Evolutionary conservation across 176 grass and related monocot genomes (phyloP).

Genomic region (Phragmites australis): DNA sequence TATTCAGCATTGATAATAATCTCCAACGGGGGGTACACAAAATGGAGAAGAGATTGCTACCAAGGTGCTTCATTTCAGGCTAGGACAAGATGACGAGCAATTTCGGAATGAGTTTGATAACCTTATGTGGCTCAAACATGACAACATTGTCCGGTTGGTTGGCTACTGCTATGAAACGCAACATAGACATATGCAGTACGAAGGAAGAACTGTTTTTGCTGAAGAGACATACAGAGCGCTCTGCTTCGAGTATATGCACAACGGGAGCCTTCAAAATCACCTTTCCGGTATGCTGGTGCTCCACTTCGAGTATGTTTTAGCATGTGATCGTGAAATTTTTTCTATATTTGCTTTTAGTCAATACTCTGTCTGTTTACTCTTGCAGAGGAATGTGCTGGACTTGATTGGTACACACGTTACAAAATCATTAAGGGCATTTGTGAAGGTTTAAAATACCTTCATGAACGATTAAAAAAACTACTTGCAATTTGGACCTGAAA

Average conservation of each 20-base stretch:
- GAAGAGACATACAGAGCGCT: background rate
- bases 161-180: background rate
- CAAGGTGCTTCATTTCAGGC: background rate
- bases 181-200: background rate
- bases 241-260: background rate
- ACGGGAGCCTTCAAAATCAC: background rate
- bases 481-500: background rate
- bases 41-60: background rate
- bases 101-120: background rate
- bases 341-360: background rate
- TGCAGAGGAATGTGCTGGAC: background rate
- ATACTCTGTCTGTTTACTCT: background rate
- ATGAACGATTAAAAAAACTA: background rate
- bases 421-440: background rate
- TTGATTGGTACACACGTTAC: background rate
- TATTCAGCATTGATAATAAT: too few relatives aligned
- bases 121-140: background rate
- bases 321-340: too few relatives aligned
- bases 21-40: background rate
- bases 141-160: background rate
- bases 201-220: background rate
- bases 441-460: background rate
- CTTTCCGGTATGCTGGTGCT: background rate
- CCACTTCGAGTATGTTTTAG: background rate
- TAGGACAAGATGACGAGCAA: background rate